A percentile compares a stretch with the other conserved stretches of the same genome.
Evolutionary conservation across 2,329 filamentous ascomycete genomes (phyloP).

Genomic region (Talaromyces sp.): DNA sequence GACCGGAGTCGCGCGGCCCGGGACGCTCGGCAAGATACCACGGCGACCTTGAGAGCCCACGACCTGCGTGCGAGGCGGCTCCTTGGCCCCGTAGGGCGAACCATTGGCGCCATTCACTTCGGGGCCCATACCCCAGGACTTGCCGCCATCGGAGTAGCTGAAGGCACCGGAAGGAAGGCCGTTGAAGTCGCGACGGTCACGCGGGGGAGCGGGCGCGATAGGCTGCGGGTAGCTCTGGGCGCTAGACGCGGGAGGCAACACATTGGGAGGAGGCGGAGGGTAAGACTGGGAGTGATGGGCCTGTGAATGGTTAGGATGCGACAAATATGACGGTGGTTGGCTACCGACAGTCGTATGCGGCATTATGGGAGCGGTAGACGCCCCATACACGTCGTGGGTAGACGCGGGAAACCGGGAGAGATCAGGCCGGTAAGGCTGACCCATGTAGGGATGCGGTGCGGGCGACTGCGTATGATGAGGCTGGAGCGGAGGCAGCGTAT

Average conservation of each 20-base stretch:
- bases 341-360: constrained; percentile 47
- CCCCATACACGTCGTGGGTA: constrained; percentile 47
- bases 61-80: constrained; percentile 70
- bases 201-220: constrained; percentile 70
- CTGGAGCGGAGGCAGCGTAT: constrained; percentile 51
- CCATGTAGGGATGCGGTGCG: constrained; percentile 45
- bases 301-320: constrained; percentile 44
- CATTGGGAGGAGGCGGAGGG: constrained; percentile 47
- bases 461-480: constrained; percentile 50
- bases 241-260: constrained; percentile 69
- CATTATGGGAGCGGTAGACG: constrained; percentile 45
- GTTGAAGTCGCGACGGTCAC: constrained; percentile 57
- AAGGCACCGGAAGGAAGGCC: constrained; percentile 74
- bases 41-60: constrained; percentile 92
- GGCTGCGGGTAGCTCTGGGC: constrained; percentile 73
- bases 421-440: constrained; percentile 46
- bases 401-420: constrained; percentile 47
- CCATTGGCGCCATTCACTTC: constrained; percentile 46
- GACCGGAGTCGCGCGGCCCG: constrained; percentile 78
- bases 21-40: constrained; percentile 88
- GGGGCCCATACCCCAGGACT: constrained; percentile 51
- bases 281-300: constrained; percentile 43
- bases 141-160: constrained; percentile 55
- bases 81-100: constrained; percentile 44
- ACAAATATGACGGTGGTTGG: constrained; percentile 46